A percentile compares a stretch with the other conserved stretches of the same genome.
These are phyloP conservation scores for Coffea eugenioides DNA, from an alignment of 257 asterid genomes.

Conservation along the genomic window DNA sequence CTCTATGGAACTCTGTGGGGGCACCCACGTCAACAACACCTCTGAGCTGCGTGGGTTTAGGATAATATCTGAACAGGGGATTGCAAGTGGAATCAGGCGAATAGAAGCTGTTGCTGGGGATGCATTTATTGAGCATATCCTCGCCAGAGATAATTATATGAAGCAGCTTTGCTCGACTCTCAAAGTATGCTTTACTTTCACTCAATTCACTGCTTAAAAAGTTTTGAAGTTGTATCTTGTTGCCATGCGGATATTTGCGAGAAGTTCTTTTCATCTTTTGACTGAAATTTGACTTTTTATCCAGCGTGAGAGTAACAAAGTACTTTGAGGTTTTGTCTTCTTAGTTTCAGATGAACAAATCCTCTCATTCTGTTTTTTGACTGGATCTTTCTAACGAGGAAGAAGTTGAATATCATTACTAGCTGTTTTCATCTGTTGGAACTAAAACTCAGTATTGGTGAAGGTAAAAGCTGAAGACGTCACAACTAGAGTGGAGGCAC, in stretches of 20 bases:
- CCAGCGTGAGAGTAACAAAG: not conserved
- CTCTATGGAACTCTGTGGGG: slow-evolving; percentile 95
- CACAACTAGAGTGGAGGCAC: slow-evolving; percentile 58
- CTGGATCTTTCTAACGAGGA: not conserved
- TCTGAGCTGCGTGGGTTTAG: slow-evolving; percentile 85
- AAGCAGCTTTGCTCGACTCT: slow-evolving; percentile 90
- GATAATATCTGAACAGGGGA: slow-evolving; percentile 81
- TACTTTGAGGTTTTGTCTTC: not conserved
- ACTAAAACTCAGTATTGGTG: slow-evolving; percentile 6
- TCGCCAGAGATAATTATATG: slow-evolving; percentile 81
- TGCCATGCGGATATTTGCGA: not conserved
- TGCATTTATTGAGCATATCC: slow-evolving; percentile 80
- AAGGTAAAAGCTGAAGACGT: slow-evolving; percentile 95
- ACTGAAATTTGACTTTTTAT: not conserved
- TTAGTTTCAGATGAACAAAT: not conserved
- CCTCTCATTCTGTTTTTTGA: not conserved
- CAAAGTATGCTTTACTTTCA: slow-evolving; percentile 50
- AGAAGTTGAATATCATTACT: not conserved
- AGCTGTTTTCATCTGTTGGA: not conserved
- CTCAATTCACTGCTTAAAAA: not conserved
- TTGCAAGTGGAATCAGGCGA: slow-evolving; percentile 87
- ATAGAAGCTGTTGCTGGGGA: slow-evolving; percentile 98
- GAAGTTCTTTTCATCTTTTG: not conserved
- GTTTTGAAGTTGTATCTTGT: not conserved
- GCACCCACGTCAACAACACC: slow-evolving; percentile 81